Base-by-base conservation (phyloP, 768 basidiomycete genomes). In the Dentipellis fragilis region DNA sequence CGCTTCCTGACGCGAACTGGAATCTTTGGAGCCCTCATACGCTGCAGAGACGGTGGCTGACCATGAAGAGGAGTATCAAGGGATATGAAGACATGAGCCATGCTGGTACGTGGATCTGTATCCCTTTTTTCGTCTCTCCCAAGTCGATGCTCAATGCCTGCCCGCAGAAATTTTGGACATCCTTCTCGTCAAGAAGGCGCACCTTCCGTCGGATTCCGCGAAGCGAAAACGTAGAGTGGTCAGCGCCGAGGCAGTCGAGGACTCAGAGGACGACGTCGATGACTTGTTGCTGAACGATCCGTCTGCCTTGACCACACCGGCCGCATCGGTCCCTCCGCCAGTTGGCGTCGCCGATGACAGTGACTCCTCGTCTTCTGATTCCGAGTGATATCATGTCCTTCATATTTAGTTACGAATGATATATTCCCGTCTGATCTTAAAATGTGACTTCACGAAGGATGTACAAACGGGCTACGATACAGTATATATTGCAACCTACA, bases 11-110 rank as follows among this genome's bases (percentile, higher is more conserved):
- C 65, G 65, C 79, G 14, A 75, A 84, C 56, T 91, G 89, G 89
- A 89, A 91, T 62, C 65, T 89, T 9, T 91, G 87, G 87, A 91
- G 89, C 66, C 80, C 87, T 0, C 89, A 92, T 63, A 74, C 78
- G 12, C 71, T 92, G 37, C 89, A 90, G 61, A 78, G 87, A 39
- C 83, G 87, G 50, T 92, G 89, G 89, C 65, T 83, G 49, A 85
- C 85, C 1, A 80, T 91, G 82, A 91, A 91, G 64, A 75, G 78
- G 55, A 72, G 85, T 53, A 77, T 91, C 57, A 87, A 85, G 65
- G 87, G 85, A 17, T 77, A 80, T 60, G 87, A 89, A 66, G 79
- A 87, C 49, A 90, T 91, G 88, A 77, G 85, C 1, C 85, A 88
- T 65, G 77, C 80, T 70, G 89, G 89, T 86, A 52, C 21, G 74